Conservation (phyloP, 2,329 filamentous ascomycete genomes). For the Clarireedia paspali region DNA sequence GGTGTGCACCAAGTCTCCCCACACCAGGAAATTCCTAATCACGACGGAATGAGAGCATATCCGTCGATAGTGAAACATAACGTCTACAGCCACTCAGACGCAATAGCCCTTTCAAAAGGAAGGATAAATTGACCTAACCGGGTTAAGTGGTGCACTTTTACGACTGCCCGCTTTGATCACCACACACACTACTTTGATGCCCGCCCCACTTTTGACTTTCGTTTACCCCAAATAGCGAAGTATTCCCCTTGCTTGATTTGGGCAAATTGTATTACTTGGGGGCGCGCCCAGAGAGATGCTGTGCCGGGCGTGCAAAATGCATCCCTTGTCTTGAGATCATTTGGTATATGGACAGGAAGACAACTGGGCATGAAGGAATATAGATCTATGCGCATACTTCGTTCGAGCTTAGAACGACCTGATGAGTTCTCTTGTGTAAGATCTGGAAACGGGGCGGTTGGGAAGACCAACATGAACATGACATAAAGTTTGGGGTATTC, state of each 20-base stretch:
- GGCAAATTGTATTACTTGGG: slow-evolving; percentile 1
- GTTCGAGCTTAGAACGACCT: not conserved
- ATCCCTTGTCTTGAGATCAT: not conserved
- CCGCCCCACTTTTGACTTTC: not conserved
- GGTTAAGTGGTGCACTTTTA: not conserved
- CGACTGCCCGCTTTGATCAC: not conserved
- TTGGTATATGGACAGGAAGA: not conserved
- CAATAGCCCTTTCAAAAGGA: no score
- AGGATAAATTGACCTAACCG: slow-evolving; percentile 7
- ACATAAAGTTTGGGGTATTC: not conserved
- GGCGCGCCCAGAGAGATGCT: no score
- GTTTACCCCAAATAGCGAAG: slow-evolving; percentile 6
- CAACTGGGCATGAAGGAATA: not conserved
- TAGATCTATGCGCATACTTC: not conserved
- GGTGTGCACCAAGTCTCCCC: not conserved
- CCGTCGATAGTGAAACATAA: no score
- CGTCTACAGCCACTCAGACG: no score
- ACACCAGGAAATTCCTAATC: no score
- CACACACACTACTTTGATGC: not conserved
- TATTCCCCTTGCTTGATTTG: slow-evolving; percentile 3
- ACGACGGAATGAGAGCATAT: no score
- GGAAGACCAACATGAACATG: no score
- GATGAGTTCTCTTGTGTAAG: not conserved
- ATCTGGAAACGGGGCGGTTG: no score
- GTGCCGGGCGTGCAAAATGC: no score